These are phyloP conservation scores for Tagetes erecta DNA, from an alignment of 129 eudicot genomes.

Conservation along the genomic window DNA sequence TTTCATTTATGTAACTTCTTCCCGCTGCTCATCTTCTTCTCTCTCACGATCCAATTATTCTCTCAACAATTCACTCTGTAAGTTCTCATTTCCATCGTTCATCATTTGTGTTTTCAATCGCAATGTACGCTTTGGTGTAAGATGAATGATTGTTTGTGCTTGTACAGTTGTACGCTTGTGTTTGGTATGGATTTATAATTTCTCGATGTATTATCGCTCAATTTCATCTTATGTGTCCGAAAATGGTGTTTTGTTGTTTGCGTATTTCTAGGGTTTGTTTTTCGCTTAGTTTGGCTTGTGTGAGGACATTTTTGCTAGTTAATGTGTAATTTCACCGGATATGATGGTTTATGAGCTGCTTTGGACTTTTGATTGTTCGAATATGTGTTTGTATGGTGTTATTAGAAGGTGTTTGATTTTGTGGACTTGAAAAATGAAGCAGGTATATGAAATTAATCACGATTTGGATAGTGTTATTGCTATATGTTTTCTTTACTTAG, in stretches of 20 bases:
- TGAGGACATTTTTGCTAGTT: not conserved
- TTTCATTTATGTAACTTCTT: conserved; percentile 20
- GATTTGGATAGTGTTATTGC: not conserved
- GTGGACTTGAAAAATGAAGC: not conserved
- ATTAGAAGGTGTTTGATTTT: conserved; percentile 12
- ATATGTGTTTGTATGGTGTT: not conserved
- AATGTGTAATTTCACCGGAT: not conserved
- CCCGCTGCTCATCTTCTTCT: conserved; percentile 27
- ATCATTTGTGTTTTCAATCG: conserved; percentile 3
- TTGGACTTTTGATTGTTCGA: not conserved
- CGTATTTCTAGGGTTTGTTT: conserved; percentile 7
- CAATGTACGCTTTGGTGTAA: not conserved
- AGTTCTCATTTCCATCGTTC: conserved; percentile 8
- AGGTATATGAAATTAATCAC: not conserved
- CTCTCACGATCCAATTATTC: not conserved
- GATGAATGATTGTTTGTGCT: conserved; percentile 8
- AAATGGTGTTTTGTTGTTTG: not conserved
- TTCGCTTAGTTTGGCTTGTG: not conserved
- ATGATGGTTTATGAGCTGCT: not conserved
- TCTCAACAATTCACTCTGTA: conserved; percentile 19
- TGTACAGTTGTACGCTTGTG: not conserved
- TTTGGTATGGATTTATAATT: not conserved
- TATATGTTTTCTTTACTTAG: not conserved
- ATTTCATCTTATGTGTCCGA: conserved; percentile 5
- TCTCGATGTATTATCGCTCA: conserved; percentile 5